Percentiles rank a stretch among this genome's conserved stretches.
phyloP scores from a whole-genome alignment of 2,329 filamentous ascomycete genomes.

The Colletotrichum salicis region DNA sequence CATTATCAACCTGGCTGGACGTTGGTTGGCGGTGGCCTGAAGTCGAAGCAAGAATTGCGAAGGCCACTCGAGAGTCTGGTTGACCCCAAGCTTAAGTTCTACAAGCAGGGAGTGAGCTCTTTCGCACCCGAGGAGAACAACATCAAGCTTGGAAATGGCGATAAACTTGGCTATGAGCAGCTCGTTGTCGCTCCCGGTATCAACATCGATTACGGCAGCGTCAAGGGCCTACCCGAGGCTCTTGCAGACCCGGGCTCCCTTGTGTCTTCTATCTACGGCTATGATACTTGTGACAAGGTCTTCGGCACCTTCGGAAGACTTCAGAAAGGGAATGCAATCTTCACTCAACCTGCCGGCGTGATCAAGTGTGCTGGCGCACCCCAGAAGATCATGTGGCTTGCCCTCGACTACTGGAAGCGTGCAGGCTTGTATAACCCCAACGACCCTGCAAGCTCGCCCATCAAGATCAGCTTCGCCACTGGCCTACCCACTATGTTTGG shows the following conservation, averaged over 20 bases:
- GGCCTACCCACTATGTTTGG: slow-evolving; percentile 68
- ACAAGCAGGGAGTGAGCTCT: slow-evolving; percentile 60
- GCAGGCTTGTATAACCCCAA: slow-evolving; percentile 59
- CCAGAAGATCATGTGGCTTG: slow-evolving; percentile 72
- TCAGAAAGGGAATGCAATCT: slow-evolving; percentile 63
- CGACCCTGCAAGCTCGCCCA: slow-evolving; percentile 51
- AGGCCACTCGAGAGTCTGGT: slow-evolving; percentile 61
- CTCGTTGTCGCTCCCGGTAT: slow-evolving; percentile 71
- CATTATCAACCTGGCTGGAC: slow-evolving; percentile 79
- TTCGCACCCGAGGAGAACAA: slow-evolving; percentile 67
- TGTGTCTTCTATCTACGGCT: slow-evolving; percentile 69
- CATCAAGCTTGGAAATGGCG: slow-evolving; percentile 65
- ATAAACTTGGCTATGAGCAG: slow-evolving; percentile 70
- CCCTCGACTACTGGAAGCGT: slow-evolving; percentile 67
- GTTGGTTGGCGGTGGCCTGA: slow-evolving; percentile 73
- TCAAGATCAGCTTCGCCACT: slow-evolving; percentile 66
- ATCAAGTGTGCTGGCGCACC: slow-evolving; percentile 72
- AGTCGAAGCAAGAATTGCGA: slow-evolving; percentile 68
- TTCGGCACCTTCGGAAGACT: slow-evolving; percentile 59
- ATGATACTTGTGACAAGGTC: slow-evolving; percentile 65
- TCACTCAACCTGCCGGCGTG: slow-evolving; percentile 67
- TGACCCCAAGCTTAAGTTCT: slow-evolving; percentile 70
- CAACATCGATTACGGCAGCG: slow-evolving; percentile 58
- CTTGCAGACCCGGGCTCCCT: slow-evolving; percentile 57
- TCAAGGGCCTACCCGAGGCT: slow-evolving; percentile 68